phyloP scores from a whole-genome alignment of 2,329 filamentous ascomycete species.

The Daldinia sp. region DNA sequence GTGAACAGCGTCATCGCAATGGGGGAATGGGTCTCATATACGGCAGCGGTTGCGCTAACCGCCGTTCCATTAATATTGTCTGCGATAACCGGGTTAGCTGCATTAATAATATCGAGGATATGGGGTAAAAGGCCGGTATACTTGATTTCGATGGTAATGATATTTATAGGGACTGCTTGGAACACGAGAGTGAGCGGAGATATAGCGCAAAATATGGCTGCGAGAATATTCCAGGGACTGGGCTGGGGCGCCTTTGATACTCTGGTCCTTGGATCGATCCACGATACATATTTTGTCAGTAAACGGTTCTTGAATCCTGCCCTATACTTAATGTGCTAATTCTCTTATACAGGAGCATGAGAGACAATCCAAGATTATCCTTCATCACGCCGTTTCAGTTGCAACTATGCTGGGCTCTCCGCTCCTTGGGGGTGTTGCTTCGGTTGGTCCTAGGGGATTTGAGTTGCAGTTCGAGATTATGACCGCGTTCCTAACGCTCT shows the following conservation, averaged over 20 bases:
- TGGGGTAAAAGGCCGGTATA: conserved; percentile 68
- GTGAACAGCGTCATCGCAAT: conserved; percentile 60
- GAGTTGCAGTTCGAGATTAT: conserved; percentile 65
- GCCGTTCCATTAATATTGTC: conserved; percentile 66
- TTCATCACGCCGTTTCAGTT: conserved; percentile 60
- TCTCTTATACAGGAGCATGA: conserved; percentile 63
- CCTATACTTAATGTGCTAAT: conserved; percentile 11
- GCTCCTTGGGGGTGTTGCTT: conserved; percentile 64
- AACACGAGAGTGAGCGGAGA: conserved; percentile 58
- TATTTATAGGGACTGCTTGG: conserved; percentile 65
- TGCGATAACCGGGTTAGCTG: conserved; percentile 58
- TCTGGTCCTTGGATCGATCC: conserved; percentile 64
- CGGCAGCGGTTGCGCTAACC: conserved; percentile 62
- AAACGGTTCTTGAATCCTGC: not conserved
- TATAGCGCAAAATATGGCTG: conserved; percentile 63
- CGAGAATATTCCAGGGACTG: conserved; percentile 66
- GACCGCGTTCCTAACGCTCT: conserved; percentile 60
- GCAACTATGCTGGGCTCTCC: conserved; percentile 66
- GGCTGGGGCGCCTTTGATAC: conserved; percentile 71
- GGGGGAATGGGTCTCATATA: conserved; percentile 60
- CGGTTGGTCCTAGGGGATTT: conserved; percentile 57
- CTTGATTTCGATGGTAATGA: conserved; percentile 58
- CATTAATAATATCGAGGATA: conserved; percentile 59
- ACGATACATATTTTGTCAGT: conserved; percentile 69
- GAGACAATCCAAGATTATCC: conserved; percentile 58